Evolutionary conservation across 2,329 filamentous ascomycete genomes (phyloP), one percentile per base, ranked within the genome.

Genomic region (Westerdykella aurantiaca): DNA sequence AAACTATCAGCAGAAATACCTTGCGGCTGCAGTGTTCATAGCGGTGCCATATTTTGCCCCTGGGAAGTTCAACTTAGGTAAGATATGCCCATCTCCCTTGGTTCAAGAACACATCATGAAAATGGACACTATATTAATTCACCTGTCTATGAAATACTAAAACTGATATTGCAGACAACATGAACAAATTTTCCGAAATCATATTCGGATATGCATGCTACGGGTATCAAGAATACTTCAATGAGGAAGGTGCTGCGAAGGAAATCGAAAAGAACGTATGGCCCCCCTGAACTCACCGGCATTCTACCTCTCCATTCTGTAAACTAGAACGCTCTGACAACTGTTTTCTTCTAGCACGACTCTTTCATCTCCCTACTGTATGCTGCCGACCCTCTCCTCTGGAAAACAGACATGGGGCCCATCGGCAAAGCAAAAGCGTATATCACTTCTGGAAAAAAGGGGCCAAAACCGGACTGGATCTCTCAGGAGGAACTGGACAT

Each of bases 191-290:
- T 13, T 42, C 37, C 5, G 21, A 39, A 37, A 2, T 35, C 7
- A 7, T 16, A 2, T 43, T 45, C 22, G 46, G 46, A 1, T 48
- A 48, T 25, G 38, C 39, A 6, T n/a, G 5, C 1, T 48, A 42
- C 17, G 46, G 42, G 25, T 48, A 45, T 23, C 38, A 34, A 43
- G 14, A 37, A 6, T 48, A 43, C 39, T 45, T 45, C 17, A 41
- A 48, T 16, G 34, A 42, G 16, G 12, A 12, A 14, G 29, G 38
- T 21, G 42, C 37, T 4, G 41, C 25, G 4, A 21, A 38, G 12
- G 10, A 38, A 13, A 6, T 21, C 23, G 23, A 29, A 11, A 22
- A 18, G 10, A 16, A 43, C 31, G 14, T 33, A 13, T 33, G 31
- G 31, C 18, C 18, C 6, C 18, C 6, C 18, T 21, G 6, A 21